Base-by-base conservation (phyloP, 2,329 filamentous ascomycete genomes). In the Cordyceps pruinosa region DNA sequence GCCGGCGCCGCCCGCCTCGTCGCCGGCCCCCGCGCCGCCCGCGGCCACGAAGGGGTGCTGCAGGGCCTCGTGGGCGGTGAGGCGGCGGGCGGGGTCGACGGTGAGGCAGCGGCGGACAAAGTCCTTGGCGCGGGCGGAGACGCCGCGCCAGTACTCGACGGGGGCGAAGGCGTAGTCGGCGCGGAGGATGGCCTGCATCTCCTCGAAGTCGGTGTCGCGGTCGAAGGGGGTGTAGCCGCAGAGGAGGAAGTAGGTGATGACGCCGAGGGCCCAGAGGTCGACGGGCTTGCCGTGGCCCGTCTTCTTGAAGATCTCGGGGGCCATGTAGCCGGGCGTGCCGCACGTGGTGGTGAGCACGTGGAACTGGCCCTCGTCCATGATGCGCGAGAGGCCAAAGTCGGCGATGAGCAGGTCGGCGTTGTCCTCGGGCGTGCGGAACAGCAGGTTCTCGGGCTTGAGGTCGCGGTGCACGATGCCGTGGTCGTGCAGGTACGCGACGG, bases 361-460 rank as follows among this genome's bases (percentile, higher is more conserved):
- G 73, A 97, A 97, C 70, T 96, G 90, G 73, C 97, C 91, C 74
- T 97, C 94, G 69, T 99, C 94, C 93, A 99, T 97, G 74, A 99
- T 97, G 58, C 94, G 85, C 26, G 88, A 94, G 50, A 99, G 78
- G 10, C 94, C 94, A 72, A 99, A 99, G 71, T 99, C 94, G 61
- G 94, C 94, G 70, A 99, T 99, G 58, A 99, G 78, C 30, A 99
- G 81, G 73, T 99, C 94, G 48, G 94, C 91, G 68, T 97, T 97
- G 72, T 99, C 94, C 73, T 99, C 94, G 30, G 94, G 94, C 0
- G 94, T 97, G 65, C 94, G 85, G 77, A 99, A 99, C 25, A 99
- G 83, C 6, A 99, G 79, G 70, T 99, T 97, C 75, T 99, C 94
- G 44, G 94, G 94, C 75, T 99, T 99, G 60, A 99, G 79, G 70